Base-by-base conservation (phyloP, 345 rosid species). In the Populus tremula region DNA sequence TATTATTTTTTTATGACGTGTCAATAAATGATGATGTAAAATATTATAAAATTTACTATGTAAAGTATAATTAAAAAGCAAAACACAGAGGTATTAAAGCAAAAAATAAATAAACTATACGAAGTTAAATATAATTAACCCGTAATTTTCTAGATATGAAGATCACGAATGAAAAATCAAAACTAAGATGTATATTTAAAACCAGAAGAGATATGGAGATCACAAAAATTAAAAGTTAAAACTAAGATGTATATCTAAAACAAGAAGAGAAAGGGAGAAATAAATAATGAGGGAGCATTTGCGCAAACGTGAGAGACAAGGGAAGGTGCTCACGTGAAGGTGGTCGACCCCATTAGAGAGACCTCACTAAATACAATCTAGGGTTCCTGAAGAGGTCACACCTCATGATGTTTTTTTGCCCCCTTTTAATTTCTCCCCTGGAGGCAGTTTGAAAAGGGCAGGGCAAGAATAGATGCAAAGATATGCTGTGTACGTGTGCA, bases 271-370 rank as follows among this genome's bases (percentile, higher is more conserved):
- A 10, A 67, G 36, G 36, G 33, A 16, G 9, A 17, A 5, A 27
- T 67, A 67, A 71, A 75, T 65, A 25, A 77, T 81, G 71, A 84
- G 76, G 63, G 66, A 49, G 47, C 69, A 70, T 31, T 49, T 65
- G 59, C 61, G 77, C 70, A 72, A 68, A 70, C 80, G 80, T 75
- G 86, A 80, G 88, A 81, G 89, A 74, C 86, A 82, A 78, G 74
- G 77, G 83, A 86, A 87, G 82, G 86, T 83, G 87, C 54, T 79
- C 89, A 77, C 84, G 89, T 86, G 87, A 86, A 74, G 81, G 77
- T 59, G 78, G 78, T 78, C 83, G 89, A 81, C 83, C 87, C 87
- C 84, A 78, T 72, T 21, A 27, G 35, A 36, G 10, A 35, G 49
- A 13, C 59, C 36, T 64, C 6, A 29, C 10, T 3, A 64, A 0